Evolutionary conservation across 179 eudicot species (phyloP).

Genomic region (Beta corolliflora): DNA sequence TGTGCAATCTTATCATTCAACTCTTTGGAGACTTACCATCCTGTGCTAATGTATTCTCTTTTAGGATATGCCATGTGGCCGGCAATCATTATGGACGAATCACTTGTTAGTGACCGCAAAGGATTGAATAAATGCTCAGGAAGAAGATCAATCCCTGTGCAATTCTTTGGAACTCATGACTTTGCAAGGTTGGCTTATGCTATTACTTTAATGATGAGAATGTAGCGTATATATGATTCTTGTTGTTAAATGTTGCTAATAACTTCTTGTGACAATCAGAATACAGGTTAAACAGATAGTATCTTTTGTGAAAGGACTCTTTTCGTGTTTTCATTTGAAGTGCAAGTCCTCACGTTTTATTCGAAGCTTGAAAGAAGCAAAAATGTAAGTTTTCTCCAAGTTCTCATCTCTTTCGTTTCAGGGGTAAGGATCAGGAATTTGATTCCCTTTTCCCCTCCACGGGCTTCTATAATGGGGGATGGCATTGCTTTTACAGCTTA

Average conservation of each 20-base stretch:
- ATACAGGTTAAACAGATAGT: slow-evolving; percentile 71
- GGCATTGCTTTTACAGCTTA: background rate
- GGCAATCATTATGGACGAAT: slow-evolving; percentile 75
- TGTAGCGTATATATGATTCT: background rate
- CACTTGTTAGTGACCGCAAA: slow-evolving; percentile 56
- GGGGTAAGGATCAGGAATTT: background rate
- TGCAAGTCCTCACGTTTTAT: slow-evolving; percentile 77
- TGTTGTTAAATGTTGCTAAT: slow-evolving; percentile 11
- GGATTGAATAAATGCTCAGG: slow-evolving; percentile 65
- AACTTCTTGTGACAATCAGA: slow-evolving; percentile 46
- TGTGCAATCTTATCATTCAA: background rate
- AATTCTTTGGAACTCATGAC: slow-evolving; percentile 95
- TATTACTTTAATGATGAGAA: slow-evolving; percentile 14
- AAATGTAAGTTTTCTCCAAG: slow-evolving; percentile 47
- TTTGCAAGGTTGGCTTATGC: slow-evolving; percentile 74
- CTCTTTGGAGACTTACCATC: slow-evolving; percentile 8
- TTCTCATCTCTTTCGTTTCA: background rate
- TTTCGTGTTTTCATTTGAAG: slow-evolving; percentile 75
- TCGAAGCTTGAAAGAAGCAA: slow-evolving; percentile 88
- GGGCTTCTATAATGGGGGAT: background rate
- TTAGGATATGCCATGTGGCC: slow-evolving; percentile 98
- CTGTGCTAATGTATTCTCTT: slow-evolving; percentile 18
- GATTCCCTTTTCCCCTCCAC: background rate
- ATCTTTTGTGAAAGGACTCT: slow-evolving; percentile 85
- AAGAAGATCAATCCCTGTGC: slow-evolving; percentile 81